phyloP scores from a whole-genome alignment of 2,329 filamentous ascomycete genomes.

The Calonectria hawksworthii region DNA sequence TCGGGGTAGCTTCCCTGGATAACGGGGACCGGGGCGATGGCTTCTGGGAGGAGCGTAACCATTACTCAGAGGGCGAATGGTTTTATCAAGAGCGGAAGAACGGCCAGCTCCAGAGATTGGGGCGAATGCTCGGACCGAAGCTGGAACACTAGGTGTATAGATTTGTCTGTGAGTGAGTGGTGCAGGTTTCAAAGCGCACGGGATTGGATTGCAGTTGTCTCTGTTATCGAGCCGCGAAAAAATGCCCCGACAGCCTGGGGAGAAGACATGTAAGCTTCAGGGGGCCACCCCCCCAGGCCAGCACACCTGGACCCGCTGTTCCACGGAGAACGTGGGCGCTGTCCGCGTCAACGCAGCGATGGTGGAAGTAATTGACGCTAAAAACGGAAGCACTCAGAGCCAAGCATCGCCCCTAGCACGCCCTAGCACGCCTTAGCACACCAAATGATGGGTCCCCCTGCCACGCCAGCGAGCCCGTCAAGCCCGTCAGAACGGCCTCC shows the following conservation, averaged over 20 bases:
- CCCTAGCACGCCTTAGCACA: slow-evolving; percentile 16
- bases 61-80: slow-evolving; percentile 15
- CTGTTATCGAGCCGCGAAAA: slow-evolving; percentile 32
- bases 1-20: slow-evolving; percentile 28
- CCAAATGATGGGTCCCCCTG: slow-evolving; percentile 6
- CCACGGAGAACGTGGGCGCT: slow-evolving; percentile 26
- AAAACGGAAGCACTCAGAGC: slow-evolving; percentile 38
- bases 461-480: slow-evolving; percentile 17
- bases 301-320: slow-evolving; percentile 25
- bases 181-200: slow-evolving; percentile 33
- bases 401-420: not conserved
- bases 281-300: slow-evolving; percentile 17
- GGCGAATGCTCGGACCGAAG: slow-evolving; percentile 16
- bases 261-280: slow-evolving; percentile 23
- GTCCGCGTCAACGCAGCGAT: slow-evolving; percentile 35
- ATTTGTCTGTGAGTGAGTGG: slow-evolving; percentile 24
- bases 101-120: slow-evolving; percentile 2
- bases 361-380: slow-evolving; percentile 36
- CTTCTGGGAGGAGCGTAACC: slow-evolving; percentile 14
- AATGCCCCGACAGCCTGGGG: slow-evolving; percentile 19
- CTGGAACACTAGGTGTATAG: slow-evolving; percentile 24
- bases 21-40: slow-evolving; percentile 27
- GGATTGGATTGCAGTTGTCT: slow-evolving; percentile 40
- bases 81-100: slow-evolving; percentile 5
- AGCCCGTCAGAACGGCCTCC: slow-evolving; percentile 7